Evolutionary conservation across 2,329 filamentous ascomycete species (phyloP).

Genomic region (Fusarium lyarnte): DNA sequence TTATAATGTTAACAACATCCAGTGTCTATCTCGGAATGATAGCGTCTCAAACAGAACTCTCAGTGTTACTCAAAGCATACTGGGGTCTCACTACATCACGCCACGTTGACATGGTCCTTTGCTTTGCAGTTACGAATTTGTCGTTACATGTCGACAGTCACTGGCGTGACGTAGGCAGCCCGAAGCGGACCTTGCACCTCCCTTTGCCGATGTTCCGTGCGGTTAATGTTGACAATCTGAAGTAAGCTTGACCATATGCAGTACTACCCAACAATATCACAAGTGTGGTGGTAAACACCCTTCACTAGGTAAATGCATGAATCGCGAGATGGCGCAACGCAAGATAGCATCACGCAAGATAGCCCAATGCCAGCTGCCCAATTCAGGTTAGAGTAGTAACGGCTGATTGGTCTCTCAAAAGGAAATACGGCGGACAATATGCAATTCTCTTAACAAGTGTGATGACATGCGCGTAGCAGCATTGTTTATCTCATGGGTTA

Average conservation of each 20-base stretch:
- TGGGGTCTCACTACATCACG: not conserved
- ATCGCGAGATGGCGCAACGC: not conserved
- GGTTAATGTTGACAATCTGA: too few species aligned
- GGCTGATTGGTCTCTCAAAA: too few species aligned
- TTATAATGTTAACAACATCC: not conserved
- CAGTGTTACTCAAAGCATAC: not conserved
- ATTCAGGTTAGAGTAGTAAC: not conserved
- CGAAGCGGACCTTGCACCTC: not conserved
- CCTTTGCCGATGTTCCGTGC: not conserved
- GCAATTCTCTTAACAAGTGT: fast-evolving
- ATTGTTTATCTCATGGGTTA: not conserved
- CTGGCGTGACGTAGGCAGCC: too few species aligned
- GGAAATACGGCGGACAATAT: fast-evolving
- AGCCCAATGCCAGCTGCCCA: not conserved
- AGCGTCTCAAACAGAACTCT: not conserved
- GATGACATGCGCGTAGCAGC: fast-evolving
- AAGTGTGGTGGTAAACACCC: not conserved
- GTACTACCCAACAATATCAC: not conserved
- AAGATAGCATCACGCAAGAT: not conserved
- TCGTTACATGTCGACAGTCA: not conserved
- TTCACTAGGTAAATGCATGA: not conserved
- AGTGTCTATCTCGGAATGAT: fast-evolving
- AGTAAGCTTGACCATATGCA: not conserved
- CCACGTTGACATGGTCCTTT: not conserved
- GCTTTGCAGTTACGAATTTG: not conserved